phyloP scores from a whole-genome alignment of 495 filamentous ascomycete genomes.

The Tuber indicum region DNA sequence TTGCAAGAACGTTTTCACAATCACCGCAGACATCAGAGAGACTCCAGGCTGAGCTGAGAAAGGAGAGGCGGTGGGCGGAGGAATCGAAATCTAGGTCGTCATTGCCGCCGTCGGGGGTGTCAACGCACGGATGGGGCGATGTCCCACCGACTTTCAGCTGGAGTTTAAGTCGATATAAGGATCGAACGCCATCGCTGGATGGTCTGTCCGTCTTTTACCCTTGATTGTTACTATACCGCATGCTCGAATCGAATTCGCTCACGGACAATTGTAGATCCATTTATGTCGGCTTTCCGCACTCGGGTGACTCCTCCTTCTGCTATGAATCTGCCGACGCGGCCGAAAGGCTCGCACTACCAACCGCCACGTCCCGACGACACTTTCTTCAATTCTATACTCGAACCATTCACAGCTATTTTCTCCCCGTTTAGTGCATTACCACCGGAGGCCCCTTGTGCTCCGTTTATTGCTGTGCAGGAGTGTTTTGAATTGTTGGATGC shows the following conservation, averaged over 20 bases:
- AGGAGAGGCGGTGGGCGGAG: constrained; percentile 11
- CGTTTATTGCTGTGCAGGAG: neutral
- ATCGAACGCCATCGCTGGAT: neutral
- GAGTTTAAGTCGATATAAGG: constrained; percentile 7
- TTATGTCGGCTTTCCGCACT: neutral
- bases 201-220: neutral
- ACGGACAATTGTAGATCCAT: neutral
- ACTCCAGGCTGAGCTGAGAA: neutral
- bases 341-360: neutral
- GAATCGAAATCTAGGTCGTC: neutral
- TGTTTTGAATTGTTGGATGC: neutral
- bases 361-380: neutral
- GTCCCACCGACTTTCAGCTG: constrained; percentile 32
- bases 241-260: neutral
- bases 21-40: constrained; percentile 22
- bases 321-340: neutral
- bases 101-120: constrained; percentile 9
- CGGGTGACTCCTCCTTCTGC: neutral
- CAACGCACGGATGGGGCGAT: constrained; percentile 21
- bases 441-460: neutral
- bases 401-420: neutral
- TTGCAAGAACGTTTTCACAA: constrained; percentile 12
- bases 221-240: neutral
- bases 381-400: neutral
- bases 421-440: neutral